These are phyloP conservation scores for Fusarium solani-melongenae DNA, from an alignment of 2,329 filamentous ascomycete genomes.

Conservation along the genomic window DNA sequence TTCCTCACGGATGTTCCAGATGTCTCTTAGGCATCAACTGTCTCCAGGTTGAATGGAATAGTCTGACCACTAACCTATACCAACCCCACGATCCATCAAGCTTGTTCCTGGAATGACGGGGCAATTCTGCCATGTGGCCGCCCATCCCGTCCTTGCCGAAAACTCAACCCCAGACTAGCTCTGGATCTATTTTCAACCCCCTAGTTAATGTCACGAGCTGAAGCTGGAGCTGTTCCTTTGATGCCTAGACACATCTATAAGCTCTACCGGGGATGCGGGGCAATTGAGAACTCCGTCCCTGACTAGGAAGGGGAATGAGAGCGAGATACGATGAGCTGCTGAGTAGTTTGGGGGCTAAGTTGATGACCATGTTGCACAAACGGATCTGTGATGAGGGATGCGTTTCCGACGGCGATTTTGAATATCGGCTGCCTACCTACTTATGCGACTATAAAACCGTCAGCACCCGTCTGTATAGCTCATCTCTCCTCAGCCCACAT, in stretches of 20 bases:
- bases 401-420: neutral
- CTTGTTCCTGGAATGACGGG: neutral
- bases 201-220: neutral
- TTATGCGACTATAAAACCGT: neutral
- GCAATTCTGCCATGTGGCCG: neutral
- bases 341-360: neutral
- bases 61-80: neutral
- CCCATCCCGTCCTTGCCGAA: neutral
- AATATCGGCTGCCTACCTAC: neutral
- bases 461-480: neutral
- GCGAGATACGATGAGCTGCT: neutral
- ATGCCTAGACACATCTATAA: neutral
- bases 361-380: neutral
- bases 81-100: neutral
- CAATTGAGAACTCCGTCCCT: neutral
- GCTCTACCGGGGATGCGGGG: neutral
- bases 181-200: neutral
- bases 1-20: no score
- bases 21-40: neutral
- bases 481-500: neutral
- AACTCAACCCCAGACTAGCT: neutral
- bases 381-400: neutral
- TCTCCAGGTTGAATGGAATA: neutral
- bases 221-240: neutral
- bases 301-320: neutral